Evolutionary conservation across 2,329 filamentous ascomycete genomes (phyloP), one percentile per base, ranked within the genome.

Genomic region (Ophiostoma himal-ulmi): DNA sequence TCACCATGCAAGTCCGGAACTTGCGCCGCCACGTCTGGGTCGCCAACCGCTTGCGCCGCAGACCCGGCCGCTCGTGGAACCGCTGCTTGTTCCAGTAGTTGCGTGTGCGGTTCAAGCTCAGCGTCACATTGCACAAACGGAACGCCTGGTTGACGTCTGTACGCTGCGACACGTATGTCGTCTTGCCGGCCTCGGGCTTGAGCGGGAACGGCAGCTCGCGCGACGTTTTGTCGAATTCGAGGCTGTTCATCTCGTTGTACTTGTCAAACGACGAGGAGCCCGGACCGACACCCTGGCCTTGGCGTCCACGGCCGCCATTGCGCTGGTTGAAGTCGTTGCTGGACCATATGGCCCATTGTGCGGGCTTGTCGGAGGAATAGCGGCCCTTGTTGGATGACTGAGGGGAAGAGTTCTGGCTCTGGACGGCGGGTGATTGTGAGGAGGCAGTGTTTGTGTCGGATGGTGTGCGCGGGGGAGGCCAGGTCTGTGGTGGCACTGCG

Each of bases 31-130:
- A 93, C 72, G 91, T 83, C 82, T 89, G 83, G 72, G 86, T 88
- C 78, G 82, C 83, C 75, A 93, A 79, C 76, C 92, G 85, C 87
- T 95, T 96, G 79, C 89, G 85, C 85, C 91, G 93, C 76, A 92
- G 76, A 1, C 92, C 92, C 0, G 85, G 85, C 66, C 92, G 82
- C 83, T 95, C 92, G 79, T 96, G 90, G 76, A 88, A 92, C 73
- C 83, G 82, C 80, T 95, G 92, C 73, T 75, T 78, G 26, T 79
- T 78, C 69, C 82, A 82, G 75, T 92, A 88, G 2, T 67, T 71
- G 74, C 79, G 82, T 68, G 95, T 81, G 62, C 79, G 82, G 76
- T 94, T 93, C 75, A 77, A 75, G 5, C 74, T 73, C 41, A 81
- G 77, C 68, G 82, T 75, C 54, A 75, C 75, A 57, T 80, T 76